These are phyloP conservation scores for Annona squamosa DNA, from an alignment of 164 flowering plant species.

Conservation along the genomic window DNA sequence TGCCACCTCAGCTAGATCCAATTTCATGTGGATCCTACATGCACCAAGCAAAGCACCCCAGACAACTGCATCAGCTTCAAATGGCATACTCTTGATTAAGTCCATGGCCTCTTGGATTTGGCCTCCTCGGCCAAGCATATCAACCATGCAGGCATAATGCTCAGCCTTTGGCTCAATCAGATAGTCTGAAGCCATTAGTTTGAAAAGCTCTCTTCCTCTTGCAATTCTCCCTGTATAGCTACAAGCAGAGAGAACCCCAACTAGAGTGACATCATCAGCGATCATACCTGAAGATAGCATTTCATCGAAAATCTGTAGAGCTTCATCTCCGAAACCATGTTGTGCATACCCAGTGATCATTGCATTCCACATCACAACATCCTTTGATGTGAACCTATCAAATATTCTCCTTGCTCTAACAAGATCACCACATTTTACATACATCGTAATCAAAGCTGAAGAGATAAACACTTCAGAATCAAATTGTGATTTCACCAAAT, in stretches of 20 bases:
- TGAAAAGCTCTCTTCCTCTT: conserved; percentile 56
- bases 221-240: conserved; percentile 64
- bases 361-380: conserved; percentile 83
- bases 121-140: conserved; percentile 77
- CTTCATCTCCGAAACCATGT: conserved; percentile 65
- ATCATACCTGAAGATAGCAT: conserved; percentile 38
- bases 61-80: conserved; percentile 67
- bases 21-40: conserved; percentile 53
- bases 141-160: conserved; percentile 82
- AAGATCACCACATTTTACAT: conserved; percentile 65
- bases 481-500: conserved; percentile 37
- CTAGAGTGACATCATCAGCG: conserved; percentile 62
- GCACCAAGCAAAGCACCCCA: conserved; percentile 87
- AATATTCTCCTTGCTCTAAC: conserved; percentile 48
- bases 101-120: conserved; percentile 50
- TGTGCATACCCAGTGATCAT: conserved; percentile 75
- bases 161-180: conserved; percentile 44
- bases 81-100: conserved; percentile 48
- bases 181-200: conserved; percentile 48
- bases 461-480: conserved; percentile 51
- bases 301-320: conserved; percentile 47
- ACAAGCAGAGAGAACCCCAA: conserved; percentile 76
- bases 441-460: conserved; percentile 65
- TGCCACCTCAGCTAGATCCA: conserved; percentile 70
- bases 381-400: conserved; percentile 45